Percentiles rank a stretch among this genome's conserved stretches.
Evolutionary conservation across 345 rosid species (phyloP).

Genomic region (Hibiscus syriacus): DNA sequence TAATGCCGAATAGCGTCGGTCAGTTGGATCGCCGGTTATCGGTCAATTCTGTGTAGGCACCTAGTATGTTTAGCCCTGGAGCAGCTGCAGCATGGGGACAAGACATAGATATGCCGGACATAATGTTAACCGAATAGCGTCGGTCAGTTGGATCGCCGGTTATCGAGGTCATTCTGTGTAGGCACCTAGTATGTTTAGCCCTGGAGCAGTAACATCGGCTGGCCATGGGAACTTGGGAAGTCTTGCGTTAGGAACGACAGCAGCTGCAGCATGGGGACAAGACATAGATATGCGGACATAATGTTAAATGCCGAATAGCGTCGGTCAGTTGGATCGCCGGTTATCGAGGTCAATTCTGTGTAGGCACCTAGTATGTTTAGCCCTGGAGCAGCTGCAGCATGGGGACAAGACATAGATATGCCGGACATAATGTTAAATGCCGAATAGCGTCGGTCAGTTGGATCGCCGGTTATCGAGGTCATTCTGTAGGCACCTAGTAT

Average conservation of each 20-base stretch:
- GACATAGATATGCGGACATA: conserved; percentile 85
- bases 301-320: conserved; percentile 40
- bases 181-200: too few relatives aligned
- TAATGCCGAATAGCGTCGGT: conserved; percentile 34
- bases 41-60: conserved; percentile 54
- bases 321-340: conserved; percentile 33
- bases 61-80: conserved; percentile 67
- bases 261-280: conserved; percentile 74
- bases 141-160: too few relatives aligned
- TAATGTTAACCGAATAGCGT: too few relatives aligned
- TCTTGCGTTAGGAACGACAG: conserved; percentile 18
- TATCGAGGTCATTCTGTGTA: too few relatives aligned
- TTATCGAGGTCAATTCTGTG: conserved; percentile 38
- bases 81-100: too few relatives aligned
- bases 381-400: conserved; percentile 80
- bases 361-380: conserved; percentile 66
- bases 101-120: too few relatives aligned
- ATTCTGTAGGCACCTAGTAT: conserved; percentile 67
- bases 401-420: conserved; percentile 93
- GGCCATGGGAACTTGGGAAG: conserved; percentile 16
- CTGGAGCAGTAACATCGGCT: conserved; percentile 92
- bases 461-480: conserved; percentile 31
- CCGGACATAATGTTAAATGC: conserved; percentile 57
- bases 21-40: conserved; percentile 32
- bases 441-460: conserved; percentile 33